Percentiles rank a stretch among this genome's conserved stretches.
phyloP scores from a whole-genome alignment of 2,329 filamentous ascomycete genomes.

The Purpureocillium takamizusanense region DNA sequence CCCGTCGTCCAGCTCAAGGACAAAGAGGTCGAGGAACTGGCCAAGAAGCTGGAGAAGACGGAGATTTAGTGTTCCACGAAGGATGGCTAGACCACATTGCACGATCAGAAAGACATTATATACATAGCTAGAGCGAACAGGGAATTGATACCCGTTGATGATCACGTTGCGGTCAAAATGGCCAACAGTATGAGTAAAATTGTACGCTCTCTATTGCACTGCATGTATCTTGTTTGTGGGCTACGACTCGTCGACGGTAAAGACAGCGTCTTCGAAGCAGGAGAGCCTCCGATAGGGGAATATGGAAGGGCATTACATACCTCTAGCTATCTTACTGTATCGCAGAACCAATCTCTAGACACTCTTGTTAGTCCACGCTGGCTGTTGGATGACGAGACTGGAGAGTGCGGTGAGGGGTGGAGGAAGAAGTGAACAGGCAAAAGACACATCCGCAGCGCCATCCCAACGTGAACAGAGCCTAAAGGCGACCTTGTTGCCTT shows the following conservation, averaged over 20 bases:
- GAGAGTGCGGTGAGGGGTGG: constrained; percentile 1
- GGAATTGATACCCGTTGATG: constrained; percentile 18
- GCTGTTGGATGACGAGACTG: constrained; percentile 1
- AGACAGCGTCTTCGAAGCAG: too few relatives aligned
- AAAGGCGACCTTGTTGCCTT: too few relatives aligned
- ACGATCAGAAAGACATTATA: constrained; percentile 2
- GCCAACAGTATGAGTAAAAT: too few relatives aligned
- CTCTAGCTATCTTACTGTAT: constrained; percentile 13
- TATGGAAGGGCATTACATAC: constrained; percentile 10
- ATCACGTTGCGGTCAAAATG: too few relatives aligned
- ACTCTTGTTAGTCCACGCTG: constrained; percentile 14
- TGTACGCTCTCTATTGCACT: too few relatives aligned
- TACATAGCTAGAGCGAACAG: constrained; percentile 11
- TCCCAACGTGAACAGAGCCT: neutral
- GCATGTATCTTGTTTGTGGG: too few relatives aligned
- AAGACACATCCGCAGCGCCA: constrained; percentile 9
- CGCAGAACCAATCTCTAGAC: constrained; percentile 9
- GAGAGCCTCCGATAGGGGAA: neutral
- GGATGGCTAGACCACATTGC: constrained; percentile 2
- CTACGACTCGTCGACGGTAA: too few relatives aligned
- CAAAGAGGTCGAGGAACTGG: constrained; percentile 72
- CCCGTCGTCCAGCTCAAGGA: constrained; percentile 64
- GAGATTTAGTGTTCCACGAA: constrained; percentile 29
- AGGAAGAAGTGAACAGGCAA: neutral
- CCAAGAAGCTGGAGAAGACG: constrained; percentile 67